Conservation (phyloP, 2,329 filamentous ascomycete genomes). For the Herpomyces periplanetae region DNA sequence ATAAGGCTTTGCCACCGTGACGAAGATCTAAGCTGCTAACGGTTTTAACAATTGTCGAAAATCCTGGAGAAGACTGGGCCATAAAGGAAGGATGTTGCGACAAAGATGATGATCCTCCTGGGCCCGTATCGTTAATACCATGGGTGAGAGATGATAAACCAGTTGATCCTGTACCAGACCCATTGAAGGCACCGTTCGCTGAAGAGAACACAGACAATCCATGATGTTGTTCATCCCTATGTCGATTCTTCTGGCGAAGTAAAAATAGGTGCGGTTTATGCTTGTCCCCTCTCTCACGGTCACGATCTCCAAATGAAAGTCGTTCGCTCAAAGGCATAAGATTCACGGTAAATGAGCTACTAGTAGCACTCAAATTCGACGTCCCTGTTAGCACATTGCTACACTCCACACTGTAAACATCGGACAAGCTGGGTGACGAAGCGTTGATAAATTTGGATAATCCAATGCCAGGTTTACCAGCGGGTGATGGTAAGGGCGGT, state of each 20-base stretch:
- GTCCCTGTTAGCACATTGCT: too few species aligned
- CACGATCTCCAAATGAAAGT: too few species aligned
- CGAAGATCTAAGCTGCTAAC: conserved; percentile 41
- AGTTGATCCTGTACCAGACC: conserved; percentile 26
- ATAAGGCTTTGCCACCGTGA: conserved; percentile 30
- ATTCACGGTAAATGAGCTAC: too few species aligned
- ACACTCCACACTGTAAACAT: too few species aligned
- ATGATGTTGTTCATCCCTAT: too few species aligned
- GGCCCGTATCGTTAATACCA: conserved; percentile 20
- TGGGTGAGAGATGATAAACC: conserved; percentile 9
- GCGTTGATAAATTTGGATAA: conserved; percentile 20
- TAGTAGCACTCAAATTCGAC: too few species aligned
- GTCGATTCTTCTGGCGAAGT: too few species aligned
- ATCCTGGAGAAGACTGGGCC: conserved; percentile 26
- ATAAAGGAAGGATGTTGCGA: conserved; percentile 43
- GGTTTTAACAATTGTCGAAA: conserved; percentile 28
- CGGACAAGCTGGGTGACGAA: conserved; percentile 26
- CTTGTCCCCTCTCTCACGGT: too few species aligned
- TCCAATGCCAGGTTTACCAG: conserved; percentile 20
- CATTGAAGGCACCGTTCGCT: conserved; percentile 32
- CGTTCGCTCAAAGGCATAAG: too few species aligned
- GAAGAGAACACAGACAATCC: conserved; percentile 27
- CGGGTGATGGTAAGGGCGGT: conserved; percentile 28
- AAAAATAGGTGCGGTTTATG: too few species aligned
- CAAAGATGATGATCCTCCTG: conserved; percentile 33